phyloP scores from a whole-genome alignment of 805 yeast species.

The Barnettozyma populi region DNA sequence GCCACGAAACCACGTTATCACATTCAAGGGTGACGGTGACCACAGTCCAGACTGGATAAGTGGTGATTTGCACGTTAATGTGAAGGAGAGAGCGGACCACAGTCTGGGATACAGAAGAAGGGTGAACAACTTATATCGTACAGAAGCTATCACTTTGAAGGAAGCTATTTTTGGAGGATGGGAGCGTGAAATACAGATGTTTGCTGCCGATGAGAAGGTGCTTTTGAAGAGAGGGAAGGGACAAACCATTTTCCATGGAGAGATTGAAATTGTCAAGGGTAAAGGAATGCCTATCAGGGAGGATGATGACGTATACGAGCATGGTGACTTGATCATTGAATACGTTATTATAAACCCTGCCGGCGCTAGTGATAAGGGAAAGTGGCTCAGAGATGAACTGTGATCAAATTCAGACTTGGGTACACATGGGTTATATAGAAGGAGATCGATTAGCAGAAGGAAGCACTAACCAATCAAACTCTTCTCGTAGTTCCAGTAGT shows the following conservation, averaged over 20 bases:
- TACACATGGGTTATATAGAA: not conserved
- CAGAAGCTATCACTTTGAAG: constrained; percentile 64
- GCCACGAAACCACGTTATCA: constrained; percentile 51
- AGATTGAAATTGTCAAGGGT: constrained; percentile 63
- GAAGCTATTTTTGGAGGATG: constrained; percentile 83
- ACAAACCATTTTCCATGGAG: constrained; percentile 53
- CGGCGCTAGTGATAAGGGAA: constrained; percentile 22
- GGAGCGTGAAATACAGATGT: constrained; percentile 59
- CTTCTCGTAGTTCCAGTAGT: constrained; percentile 54
- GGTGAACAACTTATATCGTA: constrained; percentile 67
- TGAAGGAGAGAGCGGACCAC: constrained; percentile 47
- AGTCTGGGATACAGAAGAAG: constrained; percentile 86
- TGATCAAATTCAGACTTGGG: constrained; percentile 4
- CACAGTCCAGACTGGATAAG: constrained; percentile 75
- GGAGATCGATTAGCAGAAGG: not conserved
- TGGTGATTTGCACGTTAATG: constrained; percentile 68
- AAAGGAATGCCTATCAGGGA: constrained; percentile 78
- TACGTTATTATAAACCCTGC: constrained; percentile 43
- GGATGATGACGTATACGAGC: constrained; percentile 33
- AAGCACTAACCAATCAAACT: constrained; percentile 2
- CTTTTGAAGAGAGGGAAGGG: constrained; percentile 45
- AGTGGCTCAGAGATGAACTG: constrained; percentile 22
- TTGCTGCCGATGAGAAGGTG: constrained; percentile 54
- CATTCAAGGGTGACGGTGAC: constrained; percentile 73
- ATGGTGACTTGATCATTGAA: constrained; percentile 49